Conservation (phyloP, 345 rosid species). For the Sonneratia alba region DNA sequence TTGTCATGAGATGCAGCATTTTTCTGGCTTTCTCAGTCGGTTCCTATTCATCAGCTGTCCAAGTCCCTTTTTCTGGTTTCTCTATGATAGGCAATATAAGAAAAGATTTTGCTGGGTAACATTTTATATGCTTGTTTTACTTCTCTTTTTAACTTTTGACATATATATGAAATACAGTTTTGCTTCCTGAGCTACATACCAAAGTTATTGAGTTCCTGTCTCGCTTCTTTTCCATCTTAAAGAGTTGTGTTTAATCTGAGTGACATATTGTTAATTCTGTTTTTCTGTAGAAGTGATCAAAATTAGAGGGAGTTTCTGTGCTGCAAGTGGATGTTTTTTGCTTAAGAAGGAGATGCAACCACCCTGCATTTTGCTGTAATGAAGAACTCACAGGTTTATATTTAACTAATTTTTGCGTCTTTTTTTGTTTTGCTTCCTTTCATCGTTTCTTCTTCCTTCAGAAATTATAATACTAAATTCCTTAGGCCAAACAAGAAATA, state of each 20-base stretch:
- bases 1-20: not conserved
- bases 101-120: no score
- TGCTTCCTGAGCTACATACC: no score
- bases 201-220: not conserved
- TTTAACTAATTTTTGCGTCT: not conserved
- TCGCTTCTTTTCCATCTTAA: not conserved
- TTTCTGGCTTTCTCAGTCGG: not conserved
- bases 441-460: not conserved
- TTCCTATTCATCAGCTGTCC: not conserved
- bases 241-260: not conserved
- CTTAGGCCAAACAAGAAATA: conserved; percentile 60
- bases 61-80: not conserved
- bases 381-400: conserved; percentile 58
- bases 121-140: not conserved
- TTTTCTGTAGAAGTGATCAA: not conserved
- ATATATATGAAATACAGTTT: no score
- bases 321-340: conserved; percentile 11
- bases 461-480: conserved; percentile 7
- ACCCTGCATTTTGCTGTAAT: conserved; percentile 44
- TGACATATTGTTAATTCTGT: not conserved
- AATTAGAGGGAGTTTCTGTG: not conserved
- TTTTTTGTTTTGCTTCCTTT: not conserved
- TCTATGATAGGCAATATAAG: no score
- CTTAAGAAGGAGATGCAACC: conserved; percentile 32
- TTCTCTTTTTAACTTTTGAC: not conserved